Base-by-base conservation (phyloP, 331 rosid species). In the Malus hybrid region DNA sequence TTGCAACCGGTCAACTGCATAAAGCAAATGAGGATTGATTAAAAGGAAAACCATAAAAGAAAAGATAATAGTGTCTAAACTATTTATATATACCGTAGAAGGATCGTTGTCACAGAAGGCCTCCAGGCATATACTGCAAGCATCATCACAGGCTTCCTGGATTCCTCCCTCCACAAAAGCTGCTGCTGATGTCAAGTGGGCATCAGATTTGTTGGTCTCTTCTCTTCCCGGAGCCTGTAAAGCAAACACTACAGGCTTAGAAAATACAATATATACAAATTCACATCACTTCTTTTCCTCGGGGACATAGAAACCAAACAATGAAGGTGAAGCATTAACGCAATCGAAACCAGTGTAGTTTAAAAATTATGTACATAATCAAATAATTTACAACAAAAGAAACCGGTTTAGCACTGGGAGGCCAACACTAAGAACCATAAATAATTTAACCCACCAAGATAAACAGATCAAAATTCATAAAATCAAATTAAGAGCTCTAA, bases 111-210 rank as follows among this genome's bases (percentile, higher is more conserved):
- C 92, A 70, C 86, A 83, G 74, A 94, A 94, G 48, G 68, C 89
- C 70, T 94, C 99, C 46, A 94, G 96, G 73, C 99, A 94, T 79
- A 94, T 94, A 78, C 99, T 94, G 83, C 99, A 94, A 77, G 99
- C 82, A 82, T 92, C 97, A 72, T 90, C 99, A 76, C 96, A 94
- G 36, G 97, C 97, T 7, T 94, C 97, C 87, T 90, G 99, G 63
- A 94, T 87, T 81, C 99, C 99, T 61, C 99, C 99, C 82, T 94
- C 97, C 22, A 94, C 99, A 79, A 94, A 94, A 75, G 99, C 99
- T 6, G 85, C 99, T 19, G 97, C 91, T n/a, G 99, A 94, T 29
- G 97, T 89, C 90, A 94, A 89, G 86, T 92, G 97, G 31, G 77
- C 90, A 65, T 90, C 96, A 50, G 93, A 81, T 74, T 74, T 84